Evolutionary conservation across 306 rosid genomes (phyloP).

Genomic region (Pterocarpus macrocarpus): DNA sequence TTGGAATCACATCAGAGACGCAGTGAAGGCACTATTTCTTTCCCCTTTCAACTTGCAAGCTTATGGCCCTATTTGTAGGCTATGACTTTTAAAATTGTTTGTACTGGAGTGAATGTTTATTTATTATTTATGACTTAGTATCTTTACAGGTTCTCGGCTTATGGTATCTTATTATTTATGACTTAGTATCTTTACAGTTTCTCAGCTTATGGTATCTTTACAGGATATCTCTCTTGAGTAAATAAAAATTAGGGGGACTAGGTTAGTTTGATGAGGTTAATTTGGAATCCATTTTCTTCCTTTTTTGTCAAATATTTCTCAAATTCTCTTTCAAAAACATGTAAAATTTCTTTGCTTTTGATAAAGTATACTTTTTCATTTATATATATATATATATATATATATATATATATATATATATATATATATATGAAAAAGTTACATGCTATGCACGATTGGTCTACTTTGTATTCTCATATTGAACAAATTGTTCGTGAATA

Average conservation of each 20-base stretch:
- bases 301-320: conserved; percentile 1
- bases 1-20: background rate
- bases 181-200: no score
- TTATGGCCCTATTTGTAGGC: background rate
- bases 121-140: background rate
- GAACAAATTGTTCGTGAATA: conserved; percentile 32
- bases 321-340: conserved; percentile 6
- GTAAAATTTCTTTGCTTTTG: background rate
- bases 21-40: background rate
- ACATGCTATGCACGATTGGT: conserved; percentile 10
- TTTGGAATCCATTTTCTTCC: background rate
- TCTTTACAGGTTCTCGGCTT: background rate
- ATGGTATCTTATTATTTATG: background rate
- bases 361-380: conserved; percentile 6
- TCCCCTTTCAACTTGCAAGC: background rate
- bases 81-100: background rate
- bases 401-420: no score
- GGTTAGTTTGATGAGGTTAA: background rate
- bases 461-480: conserved; percentile 22
- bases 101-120: background rate
- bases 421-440: background rate
- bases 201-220: no score
- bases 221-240: background rate
- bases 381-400: background rate
- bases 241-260: background rate